Evolutionary conservation across 805 yeast species (phyloP), one percentile per base, ranked within the genome.

Genomic region (Peterozyma xylosa): DNA sequence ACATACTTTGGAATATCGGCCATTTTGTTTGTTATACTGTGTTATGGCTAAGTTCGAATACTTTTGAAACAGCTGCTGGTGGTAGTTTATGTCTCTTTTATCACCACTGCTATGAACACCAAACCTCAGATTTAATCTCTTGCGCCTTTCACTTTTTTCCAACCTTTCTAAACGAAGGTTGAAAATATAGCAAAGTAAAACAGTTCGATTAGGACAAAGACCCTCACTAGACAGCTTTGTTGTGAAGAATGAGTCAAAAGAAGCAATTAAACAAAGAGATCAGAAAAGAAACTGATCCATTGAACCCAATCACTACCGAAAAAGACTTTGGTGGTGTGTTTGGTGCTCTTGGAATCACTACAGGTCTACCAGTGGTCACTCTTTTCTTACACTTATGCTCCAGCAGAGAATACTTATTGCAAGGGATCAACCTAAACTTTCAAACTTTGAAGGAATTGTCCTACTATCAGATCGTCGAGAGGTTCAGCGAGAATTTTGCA

Each of bases 311-410:
- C 39, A 87, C 97, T 1, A 67, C 62, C 3, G 76, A 80, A 39
- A 67, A 68, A 47, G 98, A 91, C 60, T 91, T 91, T 60, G 73
- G 74, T 30, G 99, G 99, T 0, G 62, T 73, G 4, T 60, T 74
- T 1, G 99, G 99, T 4, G 88, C 93, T 0, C 37, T 78, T 2
- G 72, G 69, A 3, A 75, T 91, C 45, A 64, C 91, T 0, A 13
- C 78, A 1, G 83, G 83, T 1, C 67, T 91, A 18, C 96, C 97
- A 1, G 37, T 70, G 0, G 65, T 87, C 10, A 71, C 85, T 14
- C 61, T 80, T 10, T 62, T 73, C 18, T 68, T 90, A 45, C 80
- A 79, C 43, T 69, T 82, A 42, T 63, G 78, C 45, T 68, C 82
- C 50, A 87, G 89, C 54, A 80, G 78, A 33, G 53, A 60, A 11